Evolutionary conservation across 305 asterid species (phyloP).

Genomic region (Galium porrigens): DNA sequence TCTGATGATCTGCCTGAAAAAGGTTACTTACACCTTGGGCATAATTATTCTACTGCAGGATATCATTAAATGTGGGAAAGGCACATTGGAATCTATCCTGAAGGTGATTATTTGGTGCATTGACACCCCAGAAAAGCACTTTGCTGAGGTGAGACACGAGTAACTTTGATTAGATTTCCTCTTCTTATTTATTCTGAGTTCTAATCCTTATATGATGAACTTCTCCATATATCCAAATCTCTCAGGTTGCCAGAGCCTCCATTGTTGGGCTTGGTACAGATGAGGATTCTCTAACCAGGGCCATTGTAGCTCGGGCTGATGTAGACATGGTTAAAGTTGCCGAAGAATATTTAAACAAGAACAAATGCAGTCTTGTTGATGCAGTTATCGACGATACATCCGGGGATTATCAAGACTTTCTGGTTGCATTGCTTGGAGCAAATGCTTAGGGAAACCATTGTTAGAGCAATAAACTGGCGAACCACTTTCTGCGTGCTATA

Average conservation of each 20-base stretch:
- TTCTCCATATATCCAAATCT: neutral
- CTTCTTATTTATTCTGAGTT: neutral
- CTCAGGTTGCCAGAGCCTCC: constrained; percentile 45
- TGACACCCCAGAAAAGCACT: constrained; percentile 59
- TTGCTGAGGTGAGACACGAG: constrained; percentile 45
- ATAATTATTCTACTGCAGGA: constrained; percentile 26
- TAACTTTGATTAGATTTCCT: neutral
- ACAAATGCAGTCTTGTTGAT: constrained; percentile 33
- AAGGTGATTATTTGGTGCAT: constrained; percentile 57
- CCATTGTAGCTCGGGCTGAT: constrained; percentile 48
- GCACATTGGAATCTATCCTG: constrained; percentile 37
- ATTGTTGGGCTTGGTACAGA: constrained; percentile 56
- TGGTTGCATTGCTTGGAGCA: constrained; percentile 56
- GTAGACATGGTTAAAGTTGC: constrained; percentile 48
- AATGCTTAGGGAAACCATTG: constrained; percentile 14
- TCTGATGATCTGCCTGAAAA: neutral
- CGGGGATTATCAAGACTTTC: constrained; percentile 57
- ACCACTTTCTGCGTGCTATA: neutral
- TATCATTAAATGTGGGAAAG: constrained; percentile 38
- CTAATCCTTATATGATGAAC: too few species aligned
- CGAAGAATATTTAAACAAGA: constrained; percentile 35
- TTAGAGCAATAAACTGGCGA: neutral
- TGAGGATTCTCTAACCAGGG: constrained; percentile 62
- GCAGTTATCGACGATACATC: constrained; percentile 64
- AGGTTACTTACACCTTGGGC: neutral